Evolutionary conservation across 495 filamentous ascomycete genomes (phyloP), one percentile per base, ranked within the genome.

Genomic region (Hypoxylon rickii): DNA sequence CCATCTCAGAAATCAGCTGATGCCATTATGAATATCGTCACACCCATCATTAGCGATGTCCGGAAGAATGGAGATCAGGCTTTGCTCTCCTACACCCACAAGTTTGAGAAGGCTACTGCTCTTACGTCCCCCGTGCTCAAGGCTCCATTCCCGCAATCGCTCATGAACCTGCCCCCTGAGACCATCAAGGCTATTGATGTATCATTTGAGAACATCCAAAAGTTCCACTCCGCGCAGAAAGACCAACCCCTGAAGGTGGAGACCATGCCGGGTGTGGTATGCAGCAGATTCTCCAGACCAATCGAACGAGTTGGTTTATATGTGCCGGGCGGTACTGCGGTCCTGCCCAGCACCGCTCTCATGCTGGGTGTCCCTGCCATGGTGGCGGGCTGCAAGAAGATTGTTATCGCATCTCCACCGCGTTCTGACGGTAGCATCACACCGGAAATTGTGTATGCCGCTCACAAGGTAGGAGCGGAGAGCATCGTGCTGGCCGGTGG

Each of bases 301-400:
- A 97, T 98, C 52, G 94, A 97, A 69, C 80, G 90, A 13, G 94
- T 98, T 22, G 94, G 94, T 46, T 82, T 96, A 36, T 98, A 98
- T 69, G 85, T 98, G 7, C 94, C 94, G 7, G 94, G 94, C 48
- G 94, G 94, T 43, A 98, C 94, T 0, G 94, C 94, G 1, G 94
- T 98, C 10, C 82, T 98, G 11, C 94, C 94, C 3, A 96, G 90
- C 40, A 96, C 94, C 11, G 94, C 94, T 1, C 85, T 98, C 64
- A 98, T 98, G 94, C 81, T 98, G 19, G 94, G 94, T 66, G 94
- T 97, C 4, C 94, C 94, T 13, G 94, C 94, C 24, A 92, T 94
- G 85, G 94, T 97, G 3, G 94, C 94, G 10, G 95, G 94, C n/a
- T 98, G 94, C 80, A 84, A 91, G 70, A 92, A 86, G 71, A 97